A percentile compares a stretch with the other conserved stretches of the same genome.
Evolutionary conservation across 192 early-diverging fungal species (phyloP).

Genomic region (Ambispora gerdemannii): DNA sequence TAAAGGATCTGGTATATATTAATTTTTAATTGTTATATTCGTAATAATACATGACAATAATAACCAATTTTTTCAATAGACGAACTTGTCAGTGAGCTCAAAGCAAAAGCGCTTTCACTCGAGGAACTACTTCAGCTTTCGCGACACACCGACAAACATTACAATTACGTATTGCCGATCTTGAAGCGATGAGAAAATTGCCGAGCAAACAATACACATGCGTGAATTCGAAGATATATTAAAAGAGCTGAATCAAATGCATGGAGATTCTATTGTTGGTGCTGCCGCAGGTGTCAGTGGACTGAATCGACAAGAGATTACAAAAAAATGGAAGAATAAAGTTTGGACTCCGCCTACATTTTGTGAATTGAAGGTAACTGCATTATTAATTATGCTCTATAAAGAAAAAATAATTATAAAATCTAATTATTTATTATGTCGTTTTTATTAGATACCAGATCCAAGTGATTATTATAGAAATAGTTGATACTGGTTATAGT

Average conservation of each 20-base stretch:
- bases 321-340: constrained; percentile 6
- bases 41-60: neutral
- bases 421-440: neutral
- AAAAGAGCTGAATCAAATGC: neutral
- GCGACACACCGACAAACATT: constrained; percentile 71
- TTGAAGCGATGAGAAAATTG: constrained; percentile 64
- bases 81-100: constrained; percentile 64
- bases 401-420: too few relatives aligned
- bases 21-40: too few relatives aligned
- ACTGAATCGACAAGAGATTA: constrained; percentile 8
- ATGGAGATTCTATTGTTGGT: too few relatives aligned
- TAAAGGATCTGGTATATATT: constrained; percentile 54
- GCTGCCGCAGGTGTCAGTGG: too few relatives aligned
- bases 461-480: constrained; percentile 4
- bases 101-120: constrained; percentile 63
- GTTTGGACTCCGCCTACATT: constrained; percentile 27
- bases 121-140: constrained; percentile 75
- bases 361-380: constrained; percentile 14
- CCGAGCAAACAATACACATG: constrained; percentile 66
- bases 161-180: constrained; percentile 66
- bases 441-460: constrained; percentile 10
- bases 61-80: constrained; percentile 27
- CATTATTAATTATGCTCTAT: too few relatives aligned
- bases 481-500: constrained; percentile 1
- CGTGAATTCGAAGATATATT: constrained; percentile 14